Base-by-base conservation (phyloP, 129 eudicot genomes). In the Kitagawia praeruptora region DNA sequence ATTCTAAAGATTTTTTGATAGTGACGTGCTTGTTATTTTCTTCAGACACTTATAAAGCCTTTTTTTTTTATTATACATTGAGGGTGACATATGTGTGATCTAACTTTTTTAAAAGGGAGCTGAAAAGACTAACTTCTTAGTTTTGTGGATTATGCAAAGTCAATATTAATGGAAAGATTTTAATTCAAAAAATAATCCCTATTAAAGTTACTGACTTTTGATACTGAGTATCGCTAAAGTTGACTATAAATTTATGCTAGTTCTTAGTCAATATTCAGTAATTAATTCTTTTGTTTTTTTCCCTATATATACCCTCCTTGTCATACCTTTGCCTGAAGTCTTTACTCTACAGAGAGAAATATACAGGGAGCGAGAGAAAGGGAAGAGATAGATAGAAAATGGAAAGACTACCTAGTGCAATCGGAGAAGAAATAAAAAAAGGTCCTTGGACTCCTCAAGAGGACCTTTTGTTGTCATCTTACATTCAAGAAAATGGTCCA, bases 381-480 rank as follows among this genome's bases (percentile, higher is more conserved):
- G 1, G 28, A 7, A 38, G 46, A 53, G 34, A 51, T 1, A 58
- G 67, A 11, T 10, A 2, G 38, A 7, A 70, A 1, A 78, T 78
- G 80, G 74, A 58, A 11, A 78, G 74, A 15, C 61, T 72, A 61
- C 74, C 80, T 61, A 39, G 73, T 70, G 64, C 42, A 58, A 25
- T 25, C 2, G 34, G 27, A 14, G 49, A 46, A 5, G 75, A n/a
- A 15, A 53, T 25, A 11, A 78, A 78, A 81, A 86, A 83, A 83
- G 89, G 89, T 23, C 85, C 89, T 41, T 86, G 89, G 89, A 83
- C 86, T 39, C 86, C 86, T 4, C 86, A 86, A 41, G 89, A 86
- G 58, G 89, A 86, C 54, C 81, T 83, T 78, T 56, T 86, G 39
- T 56, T 86, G 72, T 83, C 84, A 16, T 80, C 89, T 34, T 78